Conservation (phyloP, 2,329 filamentous ascomycete genomes). For the Cercospora zeina region DNA sequence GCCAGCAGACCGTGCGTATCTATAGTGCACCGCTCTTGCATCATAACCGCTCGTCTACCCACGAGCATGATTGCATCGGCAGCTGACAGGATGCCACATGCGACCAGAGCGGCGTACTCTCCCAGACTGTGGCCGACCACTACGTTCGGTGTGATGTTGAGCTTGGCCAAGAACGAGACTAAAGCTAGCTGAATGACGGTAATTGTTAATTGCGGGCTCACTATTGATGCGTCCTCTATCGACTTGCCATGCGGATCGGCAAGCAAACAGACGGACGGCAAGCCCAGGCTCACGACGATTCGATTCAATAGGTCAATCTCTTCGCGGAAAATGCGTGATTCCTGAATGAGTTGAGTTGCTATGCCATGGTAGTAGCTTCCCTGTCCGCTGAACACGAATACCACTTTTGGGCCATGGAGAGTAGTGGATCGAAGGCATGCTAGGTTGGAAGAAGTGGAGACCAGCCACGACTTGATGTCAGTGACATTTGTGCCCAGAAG, state of each 20-base stretch:
- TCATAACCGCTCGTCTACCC: slow-evolving; percentile 39
- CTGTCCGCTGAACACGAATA: slow-evolving; percentile 1
- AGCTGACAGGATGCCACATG: slow-evolving; percentile 23
- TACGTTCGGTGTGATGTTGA: slow-evolving; percentile 1
- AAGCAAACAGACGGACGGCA: not conserved
- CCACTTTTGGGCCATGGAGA: not conserved
- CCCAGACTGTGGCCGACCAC: slow-evolving; percentile 32
- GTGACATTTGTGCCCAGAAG: not conserved
- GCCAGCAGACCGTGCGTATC: slow-evolving; percentile 35
- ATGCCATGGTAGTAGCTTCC: not conserved
- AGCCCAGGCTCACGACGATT: not conserved
- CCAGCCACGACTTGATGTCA: not conserved
- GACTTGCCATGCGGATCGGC: not conserved
- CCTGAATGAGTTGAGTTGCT: not conserved
- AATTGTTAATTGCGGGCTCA: no score
- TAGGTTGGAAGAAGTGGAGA: not conserved
- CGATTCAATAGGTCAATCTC: no score
- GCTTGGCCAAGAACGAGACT: not conserved
- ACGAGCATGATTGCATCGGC: slow-evolving; percentile 39
- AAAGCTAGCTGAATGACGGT: not conserved
- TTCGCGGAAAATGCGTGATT: not conserved
- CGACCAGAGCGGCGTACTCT: slow-evolving; percentile 19
- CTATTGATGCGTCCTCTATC: no score
- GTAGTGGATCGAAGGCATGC: no score
- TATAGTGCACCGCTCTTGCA: slow-evolving; percentile 31